Base-by-base conservation (phyloP, 805 yeast genomes). In the Kuraishia capsulata region DNA sequence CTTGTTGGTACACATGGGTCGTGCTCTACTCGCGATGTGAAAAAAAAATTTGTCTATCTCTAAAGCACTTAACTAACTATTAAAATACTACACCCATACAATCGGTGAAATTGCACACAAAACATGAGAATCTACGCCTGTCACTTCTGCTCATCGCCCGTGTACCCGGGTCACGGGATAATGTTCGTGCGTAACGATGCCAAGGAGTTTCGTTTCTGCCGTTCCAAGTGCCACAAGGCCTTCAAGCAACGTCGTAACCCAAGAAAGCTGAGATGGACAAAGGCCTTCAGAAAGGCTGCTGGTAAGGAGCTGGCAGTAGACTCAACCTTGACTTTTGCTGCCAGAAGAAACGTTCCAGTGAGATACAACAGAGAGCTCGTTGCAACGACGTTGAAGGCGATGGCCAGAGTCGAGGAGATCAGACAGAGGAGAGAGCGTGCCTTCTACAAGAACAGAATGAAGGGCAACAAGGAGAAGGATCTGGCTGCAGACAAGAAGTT, bases 161-260 rank as follows among this genome's bases (percentile, higher is more conserved):
- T 86, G 35, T 90, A 90, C 56, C 90, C 89, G 26, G 84, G 87
- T 39, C 95, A 88, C 55, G 98, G 98, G 45, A 88, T 92, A 56
- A 84, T 86, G 86, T 92, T 89, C 65, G 97, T 92, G 45, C 81
- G 98, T 65, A 92, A 92, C 61, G 98, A 92, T 57, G 95, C 97
- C 48, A 92, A 92, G 59, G 97, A 88, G 64, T 92, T 92, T 62
- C 73, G 96, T 53, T 92, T 92, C 69, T 92, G 98, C 50, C 86
- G 97, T 59, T 88, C 97, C 44, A 92, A 92, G 61, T 92, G 98
- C 69, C 98, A 92, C 67, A 87, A 89, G 61, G 82, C 88, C 40
- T 92, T 92, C 78, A 92, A 92, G 62, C 94, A 88, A 69, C 88
- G 96, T 72, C 81, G 98, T 65, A 92, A 92, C 69, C 98, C 98